Evolutionary conservation across 306 rosid species (phyloP), one percentile per base, ranked within the genome.

Genomic region (Calophaca sinica): DNA sequence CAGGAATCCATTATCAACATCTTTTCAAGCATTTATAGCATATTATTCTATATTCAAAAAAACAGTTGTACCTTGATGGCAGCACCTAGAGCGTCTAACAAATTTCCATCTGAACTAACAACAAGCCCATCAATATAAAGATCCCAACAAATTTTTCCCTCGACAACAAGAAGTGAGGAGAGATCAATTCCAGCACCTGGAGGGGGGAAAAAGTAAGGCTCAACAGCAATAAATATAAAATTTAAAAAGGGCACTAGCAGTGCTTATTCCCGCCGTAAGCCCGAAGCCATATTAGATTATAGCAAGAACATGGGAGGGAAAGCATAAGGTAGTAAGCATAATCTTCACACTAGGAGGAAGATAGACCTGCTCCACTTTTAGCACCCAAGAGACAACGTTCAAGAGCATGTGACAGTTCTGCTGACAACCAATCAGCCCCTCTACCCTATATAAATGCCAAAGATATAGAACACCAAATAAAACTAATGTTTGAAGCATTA

Each of bases 121-220:
- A 94, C 94, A 70, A 94, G 94, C 70, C 97, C 93, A 20, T 91
- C 98, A 50, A 91, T 82, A 77, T 94, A 94, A 70, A 94, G 94
- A 79, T 89, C 93, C 98, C 98, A 91, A 86, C 98, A 94, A 48
- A 89, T 75, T 85, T 94, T 94, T 55, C 98, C 94, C 52, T 88
- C 94, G 50, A 86, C 86, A 13, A 91, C 87, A 39, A 81, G 60
- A 48, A 94, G 86, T 6, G 97, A 88, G 31, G 93, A 86, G 68
- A 88, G 91, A 72, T 89, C 89, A 80, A 94, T 87, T 81, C 90
- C 98, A 64, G 97, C 96, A 72, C 96, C 98, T 89, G 81, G 26
- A 28, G 15, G 54, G 52, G 54, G 35, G 8, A 73, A 54, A 72
- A 68, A 38, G 42, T 51, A 41, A 35, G 42, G 41, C 54, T 54